Evolutionary conservation across 345 rosid species (phyloP), one percentile per base, ranked within the genome.

Genomic region (Boechera retrofracta): DNA sequence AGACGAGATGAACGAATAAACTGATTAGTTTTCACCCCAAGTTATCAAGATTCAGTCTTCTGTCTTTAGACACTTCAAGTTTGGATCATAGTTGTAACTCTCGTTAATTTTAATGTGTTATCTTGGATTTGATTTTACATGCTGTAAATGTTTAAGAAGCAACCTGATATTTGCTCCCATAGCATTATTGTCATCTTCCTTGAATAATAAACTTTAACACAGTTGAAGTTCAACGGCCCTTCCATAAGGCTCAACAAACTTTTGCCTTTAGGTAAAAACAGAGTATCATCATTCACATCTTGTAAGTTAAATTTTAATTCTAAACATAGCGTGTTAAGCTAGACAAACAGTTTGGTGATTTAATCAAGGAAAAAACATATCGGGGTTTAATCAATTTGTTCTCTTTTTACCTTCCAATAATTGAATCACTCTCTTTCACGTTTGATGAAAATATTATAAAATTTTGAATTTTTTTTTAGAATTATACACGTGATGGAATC

Each of bases 71-170:
- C 72, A 36, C 54, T 71, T 77, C 54, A 44, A 70, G 36, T n/a
- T 53, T 0, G 71, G 60, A 77, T 77, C 42, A 63, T 70, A 57
- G 75, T 64, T 63, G 55, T 53, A 42, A 16, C 44, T 42, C 45
- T 55, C 16, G 32, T 63, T 4, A 4, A 29, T 48, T 60, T 38
- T 10, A 47, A 18, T 67, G 10, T 13, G 12, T 68, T 60, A 21
- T 31, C 16, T 12, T 49, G 69, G 13, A 54, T 52, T 59, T 69
- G 38, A 68, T 16, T 38, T 38, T 31, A 75, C 5, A 51, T 68
- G 29, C 41, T 67, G 79, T 68, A 69, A 76, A 76, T 69, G 51
- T 42, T n/a, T 54, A 53, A 62, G 2, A 77, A 53, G 65, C 24
- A 26, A 62, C n/a, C 26, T 45, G 51, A 35, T 45, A 55, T 45